Evolutionary conservation across 2,329 filamentous ascomycete genomes (phyloP), one percentile per base, ranked within the genome.

Genomic region (Didymella keratinophila): DNA sequence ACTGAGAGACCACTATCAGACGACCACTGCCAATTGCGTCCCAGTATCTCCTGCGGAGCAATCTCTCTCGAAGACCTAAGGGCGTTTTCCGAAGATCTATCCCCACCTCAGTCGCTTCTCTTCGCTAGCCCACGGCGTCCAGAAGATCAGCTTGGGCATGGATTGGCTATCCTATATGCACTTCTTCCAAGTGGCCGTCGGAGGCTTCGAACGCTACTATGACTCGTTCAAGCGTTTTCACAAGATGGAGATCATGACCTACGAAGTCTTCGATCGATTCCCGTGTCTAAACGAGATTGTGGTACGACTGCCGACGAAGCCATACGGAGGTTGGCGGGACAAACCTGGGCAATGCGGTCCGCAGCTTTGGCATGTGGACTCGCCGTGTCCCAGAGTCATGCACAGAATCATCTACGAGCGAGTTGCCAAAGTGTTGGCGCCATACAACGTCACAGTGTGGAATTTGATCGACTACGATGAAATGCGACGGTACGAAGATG

Each of bases 351-450:
- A 55, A 14, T 12, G 9, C 8, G 59, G 63, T 4, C 64, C 64
- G 1, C 39, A n/a, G 8, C 46, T 75, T 1, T 74, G 67, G 18
- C 61, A 72, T 37, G 27, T 59, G 0, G 47, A 61, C 0, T 56
- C 30, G 16, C 58, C 65, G 7, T 76, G 73, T 20, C 64, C 69
- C 0, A 65, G 72, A 2, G 51, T 52, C 0, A 37, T 74, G 0
- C 66, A 69, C 28, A 62, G 69, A 0, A 21, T 68, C 1, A 70
- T 74, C 7, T 74, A 71, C 25, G 71, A 73, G 52, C 60, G 60
- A 2, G 55, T 62, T 2, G 70, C 71, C 0, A 52, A 64, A 8
- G 61, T 56, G 0, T 32, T 73, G 4, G 66, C 63, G 0, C 34
- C 30, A 0, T 64, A 65, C 39, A 14, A 44, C 11, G 56, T 72